Evolutionary conservation across 2,329 filamentous ascomycete species (phyloP).

Genomic region (Thielaviopsis cerberus): DNA sequence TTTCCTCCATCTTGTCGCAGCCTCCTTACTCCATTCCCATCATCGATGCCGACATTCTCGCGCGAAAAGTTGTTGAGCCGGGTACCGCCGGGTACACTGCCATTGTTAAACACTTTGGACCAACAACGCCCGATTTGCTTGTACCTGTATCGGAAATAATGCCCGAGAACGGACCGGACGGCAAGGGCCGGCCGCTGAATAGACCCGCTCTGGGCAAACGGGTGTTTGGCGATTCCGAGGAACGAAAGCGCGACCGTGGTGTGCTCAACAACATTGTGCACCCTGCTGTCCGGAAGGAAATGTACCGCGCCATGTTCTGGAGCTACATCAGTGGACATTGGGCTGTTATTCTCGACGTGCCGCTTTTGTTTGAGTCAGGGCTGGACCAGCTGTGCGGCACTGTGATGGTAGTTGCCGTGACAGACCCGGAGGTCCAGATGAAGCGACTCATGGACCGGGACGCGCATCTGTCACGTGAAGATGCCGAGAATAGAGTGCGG

Average conservation of each 20-base stretch:
- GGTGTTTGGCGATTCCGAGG: constrained; percentile 66
- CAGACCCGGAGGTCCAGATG: constrained; percentile 68
- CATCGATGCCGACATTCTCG: constrained; percentile 83
- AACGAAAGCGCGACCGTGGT: constrained; percentile 50
- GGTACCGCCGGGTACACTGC: constrained; percentile 67
- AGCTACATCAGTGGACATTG: constrained; percentile 60
- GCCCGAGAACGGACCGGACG: constrained; percentile 34
- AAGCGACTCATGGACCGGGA: constrained; percentile 57
- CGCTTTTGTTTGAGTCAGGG: constrained; percentile 73
- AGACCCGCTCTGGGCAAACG: constrained; percentile 65
- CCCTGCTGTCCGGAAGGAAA: constrained; percentile 67
- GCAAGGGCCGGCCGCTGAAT: constrained; percentile 60
- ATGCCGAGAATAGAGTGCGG: constrained; percentile 68
- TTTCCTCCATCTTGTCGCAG: constrained; percentile 62
- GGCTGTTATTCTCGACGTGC: constrained; percentile 85
- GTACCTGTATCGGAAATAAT: constrained; percentile 36
- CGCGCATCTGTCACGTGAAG: constrained; percentile 58
- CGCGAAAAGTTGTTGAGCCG: constrained; percentile 84
- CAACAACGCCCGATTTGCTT: constrained; percentile 72
- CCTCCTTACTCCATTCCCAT: constrained; percentile 74
- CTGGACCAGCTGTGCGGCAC: constrained; percentile 74
- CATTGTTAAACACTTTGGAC: constrained; percentile 64
- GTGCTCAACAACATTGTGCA: constrained; percentile 83
- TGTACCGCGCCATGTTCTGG: constrained; percentile 55
- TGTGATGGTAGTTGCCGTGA: constrained; percentile 72